Evolutionary conservation across 163 green algal species (phyloP), one percentile per base, ranked within the genome.

Genomic region (Chlorella variabilis): DNA sequence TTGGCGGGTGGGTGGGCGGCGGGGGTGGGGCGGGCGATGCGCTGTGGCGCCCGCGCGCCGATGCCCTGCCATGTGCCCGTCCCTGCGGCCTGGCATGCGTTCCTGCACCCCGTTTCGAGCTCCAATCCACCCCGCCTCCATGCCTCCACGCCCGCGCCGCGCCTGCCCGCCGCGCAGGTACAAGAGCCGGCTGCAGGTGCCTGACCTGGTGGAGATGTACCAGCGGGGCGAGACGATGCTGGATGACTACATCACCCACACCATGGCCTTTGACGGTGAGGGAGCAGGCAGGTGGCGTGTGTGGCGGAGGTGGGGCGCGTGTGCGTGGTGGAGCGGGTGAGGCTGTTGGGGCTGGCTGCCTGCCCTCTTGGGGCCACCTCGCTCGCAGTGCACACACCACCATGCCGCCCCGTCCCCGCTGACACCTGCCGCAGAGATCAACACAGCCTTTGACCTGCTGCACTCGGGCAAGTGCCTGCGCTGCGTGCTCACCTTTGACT

Each of bases 201-300:
- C 96, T 4, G 81, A 95, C 81, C 93, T 98, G 54, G 94, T 98
- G 27, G 83, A 93, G 2, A 86, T 88, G 38, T 98, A 97, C 89
- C 92, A 98, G 90, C 81, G 62, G 23, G 95, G 95, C 45, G 87
- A 93, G 42, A 97, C 96, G 41, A 91, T 91, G 83, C 87, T 99
- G 56, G 96, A 98, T 83, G 90, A 98, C 39, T 99, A 99, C 91
- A 93, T 99, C 86, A 99, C 97, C 0, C 95, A 99, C 84, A 87
- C 84, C 25, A 85, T 98, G 77, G 83, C 90, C 33, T 94, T 95
- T 74, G 90, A 94, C 56, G 73, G 73, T 80, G 71, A 54, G n/a
- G n/a, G n/a, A n/a, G 2, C 48, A 13, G 6, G 54, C 56, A 92
- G 63, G 75, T 78, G 27, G 59, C 31, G 45, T 54, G 45, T 23